Evolutionary conservation across 1,284 basidiomycete genomes (phyloP), one percentile per base, ranked within the genome.

Genomic region (Moesziomyces aphidis): DNA sequence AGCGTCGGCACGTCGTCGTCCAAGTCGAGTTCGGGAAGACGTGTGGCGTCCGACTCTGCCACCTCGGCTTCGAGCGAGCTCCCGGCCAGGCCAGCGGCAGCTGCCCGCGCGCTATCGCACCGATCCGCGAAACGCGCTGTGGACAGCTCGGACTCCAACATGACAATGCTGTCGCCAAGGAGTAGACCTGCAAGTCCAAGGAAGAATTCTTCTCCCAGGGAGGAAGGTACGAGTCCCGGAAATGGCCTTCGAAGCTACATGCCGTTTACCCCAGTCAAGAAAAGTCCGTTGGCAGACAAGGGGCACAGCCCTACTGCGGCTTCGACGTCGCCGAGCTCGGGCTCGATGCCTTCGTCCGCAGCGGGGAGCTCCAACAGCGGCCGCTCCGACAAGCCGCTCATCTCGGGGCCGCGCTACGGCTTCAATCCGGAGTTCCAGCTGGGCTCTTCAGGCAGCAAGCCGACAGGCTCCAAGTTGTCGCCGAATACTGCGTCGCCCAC

Each of bases 401-500:
- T 68, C 19, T 51, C 65, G 2, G 44, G 36, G 6, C 65, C 60
- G 11, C 46, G 65, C 9, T 68, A 62, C 26, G 60, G 65, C 36
- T 68, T 62, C 60, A 68, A 62, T n/a, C 65, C 65, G 3, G 52
- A 61, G 0, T 62, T 68, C 21, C 51, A 54, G 22, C 51, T 62
- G 11, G 53, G 49, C 22, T 19, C 39, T 3, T 17, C 39, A 8
- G 23, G n/a, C 44, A 39, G 31, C 15, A 45, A 19, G 4, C 21
- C 19, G 5, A 23, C 39, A n/a, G 39, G 15, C 17, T 19, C 39
- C 39, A 42, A 42, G 17, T 42, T 42, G 31, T 34, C 39, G 39
- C 17, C 39, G 17, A 42, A 19, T 3, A 1, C 17, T 2, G 19
- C 39, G 15, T 55, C 60, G 10, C 52, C 60, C 11, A 39, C 42